A percentile compares a stretch with the other conserved stretches of the same genome.
phyloP scores from a whole-genome alignment of 169 alveolate genomes.

The Theileria parva region DNA sequence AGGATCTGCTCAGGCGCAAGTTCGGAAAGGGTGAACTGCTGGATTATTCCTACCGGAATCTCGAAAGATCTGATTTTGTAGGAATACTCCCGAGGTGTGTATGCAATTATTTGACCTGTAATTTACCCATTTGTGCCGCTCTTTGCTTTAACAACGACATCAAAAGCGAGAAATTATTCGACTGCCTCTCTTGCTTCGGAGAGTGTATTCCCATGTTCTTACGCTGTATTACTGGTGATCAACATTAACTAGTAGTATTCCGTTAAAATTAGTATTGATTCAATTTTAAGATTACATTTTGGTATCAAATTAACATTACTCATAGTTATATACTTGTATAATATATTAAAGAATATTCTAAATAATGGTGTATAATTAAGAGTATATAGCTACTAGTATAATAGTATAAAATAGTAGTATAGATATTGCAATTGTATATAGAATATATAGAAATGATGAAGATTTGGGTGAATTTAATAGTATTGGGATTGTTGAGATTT shows the following conservation, averaged over 20 bases:
- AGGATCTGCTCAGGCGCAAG: slow-evolving; percentile 2
- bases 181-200: slow-evolving; percentile 47
- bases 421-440: no score
- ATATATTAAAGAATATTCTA: no score
- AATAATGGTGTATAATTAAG: no score
- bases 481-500: not conserved
- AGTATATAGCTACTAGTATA: no score
- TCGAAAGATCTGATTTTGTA: slow-evolving; percentile 33
- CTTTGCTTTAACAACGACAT: slow-evolving; percentile 13
- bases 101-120: slow-evolving; percentile 33
- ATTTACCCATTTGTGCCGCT: slow-evolving; percentile 35
- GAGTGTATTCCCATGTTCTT: slow-evolving; percentile 61
- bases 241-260: slow-evolving; percentile 22
- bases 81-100: slow-evolving; percentile 55
- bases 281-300: no score
- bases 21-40: slow-evolving; percentile 22
- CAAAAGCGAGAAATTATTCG: slow-evolving; percentile 13
- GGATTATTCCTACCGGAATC: slow-evolving; percentile 11
- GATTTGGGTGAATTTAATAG: slow-evolving; percentile 14
- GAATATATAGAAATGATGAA: not conserved
- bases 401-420: no score
- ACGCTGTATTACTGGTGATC: slow-evolving; percentile 52
- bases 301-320: not conserved
- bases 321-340: no score
- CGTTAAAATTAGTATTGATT: no score